Evolutionary conservation across 129 eudicot species (phyloP).

Genomic region (Heracleum sosnowskyi): DNA sequence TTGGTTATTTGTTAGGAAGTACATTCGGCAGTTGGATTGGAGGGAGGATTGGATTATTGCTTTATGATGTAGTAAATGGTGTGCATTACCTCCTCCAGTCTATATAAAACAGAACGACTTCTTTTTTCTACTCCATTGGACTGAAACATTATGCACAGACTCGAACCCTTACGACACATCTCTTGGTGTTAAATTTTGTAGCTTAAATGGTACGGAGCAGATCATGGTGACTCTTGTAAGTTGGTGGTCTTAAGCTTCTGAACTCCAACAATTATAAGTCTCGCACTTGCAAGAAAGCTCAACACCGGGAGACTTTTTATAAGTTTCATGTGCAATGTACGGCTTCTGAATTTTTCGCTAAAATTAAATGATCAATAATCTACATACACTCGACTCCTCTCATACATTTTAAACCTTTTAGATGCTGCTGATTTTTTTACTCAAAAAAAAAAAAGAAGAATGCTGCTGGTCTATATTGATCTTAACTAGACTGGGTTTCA

Average conservation of each 20-base stretch:
- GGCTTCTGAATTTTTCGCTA: no score
- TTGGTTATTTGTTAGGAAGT: constrained; percentile 88
- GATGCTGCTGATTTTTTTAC: no score
- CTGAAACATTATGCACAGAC: not conserved
- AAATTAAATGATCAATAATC: no score
- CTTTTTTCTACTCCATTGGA: not conserved
- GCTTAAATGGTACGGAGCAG: not conserved
- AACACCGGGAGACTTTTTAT: not conserved
- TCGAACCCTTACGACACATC: no score
- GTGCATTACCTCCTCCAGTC: constrained; percentile 46
- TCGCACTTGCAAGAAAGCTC: not conserved
- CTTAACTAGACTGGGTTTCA: no score
- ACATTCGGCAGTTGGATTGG: constrained; percentile 95
- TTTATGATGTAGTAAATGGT: constrained; percentile 64
- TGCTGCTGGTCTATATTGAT: no score
- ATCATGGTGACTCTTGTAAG: not conserved
- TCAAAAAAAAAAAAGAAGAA: no score
- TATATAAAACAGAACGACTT: constrained; percentile 25
- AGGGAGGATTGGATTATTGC: constrained; percentile 84
- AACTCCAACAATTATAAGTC: not conserved
- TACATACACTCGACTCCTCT: no score
- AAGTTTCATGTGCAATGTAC: not conserved
- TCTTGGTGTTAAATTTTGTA: not conserved
- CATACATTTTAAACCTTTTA: no score
- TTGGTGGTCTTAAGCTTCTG: not conserved